These are phyloP conservation scores for Arabidopsis lyrata DNA, from an alignment of 441 rosid species.

Conservation along the genomic window DNA sequence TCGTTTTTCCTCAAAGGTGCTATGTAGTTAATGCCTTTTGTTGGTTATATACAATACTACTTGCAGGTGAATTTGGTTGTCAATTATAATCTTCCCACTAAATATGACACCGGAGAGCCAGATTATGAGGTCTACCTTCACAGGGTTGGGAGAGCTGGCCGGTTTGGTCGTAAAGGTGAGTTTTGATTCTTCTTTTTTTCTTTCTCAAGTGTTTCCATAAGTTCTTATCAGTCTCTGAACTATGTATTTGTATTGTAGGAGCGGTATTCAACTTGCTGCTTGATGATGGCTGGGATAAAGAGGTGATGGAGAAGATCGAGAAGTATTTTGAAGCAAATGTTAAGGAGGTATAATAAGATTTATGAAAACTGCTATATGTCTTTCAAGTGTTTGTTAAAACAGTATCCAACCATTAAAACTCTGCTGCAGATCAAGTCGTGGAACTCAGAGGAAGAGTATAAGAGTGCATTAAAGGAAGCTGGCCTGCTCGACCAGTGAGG, in stretches of 20 bases:
- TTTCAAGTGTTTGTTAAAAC: neutral
- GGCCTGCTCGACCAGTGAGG: conserved; percentile 57
- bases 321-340: conserved; percentile 59
- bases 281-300: conserved; percentile 48
- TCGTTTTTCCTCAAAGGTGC: neutral
- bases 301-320: conserved; percentile 78
- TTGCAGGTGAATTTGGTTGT: conserved; percentile 88
- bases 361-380: neutral
- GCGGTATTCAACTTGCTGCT: conserved; percentile 84
- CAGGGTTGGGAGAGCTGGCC: conserved; percentile 98
- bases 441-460: conserved; percentile 70
- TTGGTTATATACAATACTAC: conserved; percentile 18
- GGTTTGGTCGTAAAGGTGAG: conserved; percentile 94
- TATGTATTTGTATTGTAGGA: conserved; percentile 51
- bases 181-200: neutral
- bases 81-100: conserved; percentile 82
- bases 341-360: conserved; percentile 59
- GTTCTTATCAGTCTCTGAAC: conserved; percentile 5
- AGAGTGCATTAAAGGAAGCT: conserved; percentile 66
- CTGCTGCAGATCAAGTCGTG: conserved; percentile 64
- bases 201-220: neutral
- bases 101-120: conserved; percentile 68
- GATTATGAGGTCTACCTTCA: conserved; percentile 92
- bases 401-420: conserved; percentile 1
- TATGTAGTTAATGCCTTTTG: conserved; percentile 1